A percentile compares a stretch with the other conserved stretches of the same genome.
phyloP scores from a whole-genome alignment of 2,329 filamentous ascomycete species.

The Polychaeton citri region DNA sequence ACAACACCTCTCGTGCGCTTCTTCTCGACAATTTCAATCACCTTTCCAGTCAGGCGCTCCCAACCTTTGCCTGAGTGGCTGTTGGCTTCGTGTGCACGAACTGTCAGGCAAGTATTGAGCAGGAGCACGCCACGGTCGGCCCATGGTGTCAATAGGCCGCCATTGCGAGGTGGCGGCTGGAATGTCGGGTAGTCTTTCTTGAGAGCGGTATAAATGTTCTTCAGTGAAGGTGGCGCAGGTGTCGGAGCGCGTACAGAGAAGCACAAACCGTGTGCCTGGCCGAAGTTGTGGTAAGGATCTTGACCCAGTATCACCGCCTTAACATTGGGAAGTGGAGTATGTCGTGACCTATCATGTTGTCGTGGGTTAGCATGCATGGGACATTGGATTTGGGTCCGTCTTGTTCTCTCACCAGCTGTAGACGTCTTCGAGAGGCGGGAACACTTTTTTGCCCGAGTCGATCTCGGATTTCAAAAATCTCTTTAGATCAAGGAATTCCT shows the following conservation, averaged over 20 bases:
- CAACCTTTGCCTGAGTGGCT: constrained; percentile 77
- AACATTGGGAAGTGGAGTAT: constrained; percentile 77
- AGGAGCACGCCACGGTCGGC: constrained; percentile 84
- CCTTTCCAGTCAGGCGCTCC: constrained; percentile 84
- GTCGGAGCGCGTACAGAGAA: constrained; percentile 91
- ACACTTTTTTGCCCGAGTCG: constrained; percentile 61
- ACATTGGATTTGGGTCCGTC: too few relatives aligned
- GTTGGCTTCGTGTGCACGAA: constrained; percentile 77
- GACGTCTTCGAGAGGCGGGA: constrained; percentile 75
- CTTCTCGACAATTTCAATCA: constrained; percentile 75
- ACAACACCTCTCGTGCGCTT: constrained; percentile 71
- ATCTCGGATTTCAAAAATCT: constrained; percentile 71
- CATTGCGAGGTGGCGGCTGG: constrained; percentile 57
- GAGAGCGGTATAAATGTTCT: constrained; percentile 85
- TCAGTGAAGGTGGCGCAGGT: constrained; percentile 72
- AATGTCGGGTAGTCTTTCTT: constrained; percentile 79
- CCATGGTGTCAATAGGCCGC: constrained; percentile 82
- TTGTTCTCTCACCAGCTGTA: constrained; percentile 82
- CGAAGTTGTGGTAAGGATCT: constrained; percentile 91
- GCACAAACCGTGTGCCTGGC: constrained; percentile 90
- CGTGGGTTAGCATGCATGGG: constrained; percentile 1
- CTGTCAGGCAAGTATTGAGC: constrained; percentile 89
- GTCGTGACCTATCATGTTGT: constrained; percentile 57
- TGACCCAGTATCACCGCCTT: constrained; percentile 91
- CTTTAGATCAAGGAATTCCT: constrained; percentile 79